Percentiles rank a stretch among this genome's conserved stretches.
Conservation (phyloP, 495 filamentous ascomycete genomes). For the Paragyromitra xinjiangensis region DNA sequence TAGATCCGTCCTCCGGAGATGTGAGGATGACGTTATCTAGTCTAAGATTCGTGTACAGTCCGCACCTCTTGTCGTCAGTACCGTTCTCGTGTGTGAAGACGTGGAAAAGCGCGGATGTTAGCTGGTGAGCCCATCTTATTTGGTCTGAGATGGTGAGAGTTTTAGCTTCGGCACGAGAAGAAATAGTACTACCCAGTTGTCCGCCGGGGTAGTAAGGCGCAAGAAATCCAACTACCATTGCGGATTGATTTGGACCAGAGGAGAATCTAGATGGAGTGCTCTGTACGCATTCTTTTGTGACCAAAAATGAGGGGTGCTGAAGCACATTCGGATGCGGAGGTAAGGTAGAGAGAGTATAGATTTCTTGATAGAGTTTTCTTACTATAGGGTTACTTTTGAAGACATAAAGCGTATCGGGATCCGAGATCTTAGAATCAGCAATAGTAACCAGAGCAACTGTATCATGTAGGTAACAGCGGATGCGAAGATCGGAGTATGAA, state of each 20-base stretch:
- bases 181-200: neutral
- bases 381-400: neutral
- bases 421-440: neutral
- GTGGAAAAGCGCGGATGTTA: slow-evolving; percentile 14
- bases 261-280: neutral
- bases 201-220: slow-evolving; percentile 10
- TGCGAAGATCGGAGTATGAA: no score
- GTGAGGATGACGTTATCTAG: slow-evolving; percentile 17
- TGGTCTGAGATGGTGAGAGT: neutral
- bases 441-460: slow-evolving; percentile 15
- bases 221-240: slow-evolving; percentile 22
- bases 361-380: slow-evolving; percentile 14
- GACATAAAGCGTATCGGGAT: slow-evolving; percentile 10
- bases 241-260: neutral
- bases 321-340: slow-evolving; percentile 12
- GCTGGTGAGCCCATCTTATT: slow-evolving; percentile 5
- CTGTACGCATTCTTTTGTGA: neutral
- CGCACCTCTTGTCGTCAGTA: slow-evolving; percentile 10
- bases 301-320: neutral
- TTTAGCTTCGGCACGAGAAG: neutral
- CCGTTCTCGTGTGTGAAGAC: slow-evolving; percentile 18
- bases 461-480: neutral
- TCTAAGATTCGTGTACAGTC: slow-evolving; percentile 20
- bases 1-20: slow-evolving; percentile 6
- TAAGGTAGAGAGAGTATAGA: slow-evolving; percentile 18